Evolutionary conservation across 2,329 filamentous ascomycete genomes (phyloP).

Genomic region (Dothiorella sarmentorum): DNA sequence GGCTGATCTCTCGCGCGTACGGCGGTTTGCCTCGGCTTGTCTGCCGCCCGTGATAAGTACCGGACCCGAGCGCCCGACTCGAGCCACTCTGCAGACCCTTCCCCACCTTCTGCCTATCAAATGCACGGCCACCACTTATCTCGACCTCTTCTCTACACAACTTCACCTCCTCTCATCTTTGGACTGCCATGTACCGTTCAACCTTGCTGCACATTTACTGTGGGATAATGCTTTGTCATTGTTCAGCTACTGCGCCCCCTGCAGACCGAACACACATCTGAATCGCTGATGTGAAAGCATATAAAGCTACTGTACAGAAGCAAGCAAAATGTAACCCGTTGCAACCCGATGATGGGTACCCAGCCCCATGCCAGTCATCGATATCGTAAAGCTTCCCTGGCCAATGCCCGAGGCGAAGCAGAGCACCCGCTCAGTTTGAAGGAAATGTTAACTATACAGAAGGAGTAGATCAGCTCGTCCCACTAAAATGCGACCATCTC

Average conservation of each 20-base stretch:
- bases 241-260: too few species aligned
- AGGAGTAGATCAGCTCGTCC: conserved; percentile 8
- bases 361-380: conserved; percentile 15
- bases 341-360: conserved; percentile 14
- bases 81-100: background rate
- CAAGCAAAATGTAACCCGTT: background rate
- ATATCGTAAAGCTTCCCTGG: conserved; percentile 12
- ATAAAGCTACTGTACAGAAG: background rate
- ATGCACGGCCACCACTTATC: conserved; percentile 3
- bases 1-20: conserved; percentile 5
- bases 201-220: too few species aligned
- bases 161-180: background rate
- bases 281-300: too few species aligned
- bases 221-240: too few species aligned
- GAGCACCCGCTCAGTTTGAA: background rate
- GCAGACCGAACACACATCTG: too few species aligned
- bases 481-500: background rate
- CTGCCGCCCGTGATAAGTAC: conserved; percentile 7
- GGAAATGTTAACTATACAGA: conserved; percentile 9
- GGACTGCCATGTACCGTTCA: too few species aligned
- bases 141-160: background rate
- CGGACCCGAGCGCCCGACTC: background rate
- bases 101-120: background rate
- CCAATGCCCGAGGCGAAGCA: background rate
- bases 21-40: conserved; percentile 15